Conservation (phyloP, 495 filamentous ascomycete species). For the Umbilicaria muhlenbergii region DNA sequence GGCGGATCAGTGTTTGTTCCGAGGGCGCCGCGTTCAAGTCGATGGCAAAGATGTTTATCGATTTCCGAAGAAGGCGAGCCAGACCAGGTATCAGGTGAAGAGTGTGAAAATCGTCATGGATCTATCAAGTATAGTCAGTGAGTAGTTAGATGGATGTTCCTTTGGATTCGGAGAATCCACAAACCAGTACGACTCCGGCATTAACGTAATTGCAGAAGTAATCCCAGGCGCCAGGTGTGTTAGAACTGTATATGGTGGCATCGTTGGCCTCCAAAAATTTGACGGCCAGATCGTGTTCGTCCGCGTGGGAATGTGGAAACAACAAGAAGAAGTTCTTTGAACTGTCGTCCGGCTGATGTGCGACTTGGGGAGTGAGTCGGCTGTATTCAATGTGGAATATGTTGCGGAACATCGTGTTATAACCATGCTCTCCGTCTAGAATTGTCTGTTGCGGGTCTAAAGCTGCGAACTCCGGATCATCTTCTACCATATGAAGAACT, state of each 20-base stretch:
- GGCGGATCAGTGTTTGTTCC: conserved; percentile 19
- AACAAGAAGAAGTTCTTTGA: conserved; percentile 25
- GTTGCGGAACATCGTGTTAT: conserved; percentile 8
- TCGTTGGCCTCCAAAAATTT: conserved; percentile 18
- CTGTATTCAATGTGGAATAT: conserved; percentile 10
- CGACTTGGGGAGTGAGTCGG: conserved; percentile 4
- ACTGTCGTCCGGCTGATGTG: neutral
- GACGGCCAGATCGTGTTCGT: conserved; percentile 16
- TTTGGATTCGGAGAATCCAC: conserved; percentile 14
- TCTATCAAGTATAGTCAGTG: conserved; percentile 6
- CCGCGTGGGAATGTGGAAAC: conserved; percentile 16
- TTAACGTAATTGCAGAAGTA: conserved; percentile 20
- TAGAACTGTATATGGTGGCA: conserved; percentile 19
- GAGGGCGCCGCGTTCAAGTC: conserved; percentile 17
- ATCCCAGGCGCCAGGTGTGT: conserved; percentile 21
- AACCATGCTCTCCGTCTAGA: neutral
- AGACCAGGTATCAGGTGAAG: conserved; percentile 19
- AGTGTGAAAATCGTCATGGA: conserved; percentile 23
- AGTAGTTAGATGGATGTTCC: neutral
- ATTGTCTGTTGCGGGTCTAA: neutral
- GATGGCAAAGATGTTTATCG: conserved; percentile 24
- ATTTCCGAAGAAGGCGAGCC: conserved; percentile 9
- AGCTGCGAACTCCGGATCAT: no score
- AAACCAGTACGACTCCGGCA: conserved; percentile 21
- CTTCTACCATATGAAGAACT: neutral